Base-by-base conservation (phyloP, 1,284 basidiomycete species). In the Ganoderma boninense region DNA sequence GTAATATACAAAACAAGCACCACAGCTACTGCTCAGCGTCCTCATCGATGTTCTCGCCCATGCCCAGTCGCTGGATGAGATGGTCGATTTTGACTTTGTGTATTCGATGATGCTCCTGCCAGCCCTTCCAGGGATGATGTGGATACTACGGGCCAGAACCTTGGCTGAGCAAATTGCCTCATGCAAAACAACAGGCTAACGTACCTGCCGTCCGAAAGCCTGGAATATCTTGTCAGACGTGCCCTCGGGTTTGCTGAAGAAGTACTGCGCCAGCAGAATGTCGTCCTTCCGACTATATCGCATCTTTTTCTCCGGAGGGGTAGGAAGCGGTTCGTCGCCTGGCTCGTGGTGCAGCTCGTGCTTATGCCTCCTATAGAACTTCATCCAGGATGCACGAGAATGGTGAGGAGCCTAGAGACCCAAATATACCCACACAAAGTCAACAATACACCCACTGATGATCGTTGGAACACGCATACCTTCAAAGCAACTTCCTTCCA, bases 341-440 rank as follows among this genome's bases (percentile, higher is more conserved):
- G 89, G 88, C 8, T 84, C 83, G 70, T 87, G 87, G 62, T 91
- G 85, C 26, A 94, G 82, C 75, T 95, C 94, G 75, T 95, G 93
- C 74, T 93, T 93, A 78, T 95, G 93, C 69, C 93, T 84, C 18
- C 93, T 86, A 87, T 93, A 95, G 80, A 90, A 95, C 80, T 95
- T 95, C 92, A 95, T 94, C 93, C 93, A 95, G 2, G 93, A 95
- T 63, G 94, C 93, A 35, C 93, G 89, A 32, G 94, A 95, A 76
- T 95, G 93, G 79, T 95, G 93, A 0, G 94, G 93, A 0, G 93
- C 93, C 91, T 93, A 68, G 23, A 64, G 40, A 64, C 26, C 38
- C 66, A 62, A 18, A 54, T 43, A 54, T 43, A 8, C 59, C 40
- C 3, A 20, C 14, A 64, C 38, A 11, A 40, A 8, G 38, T 40